Evolutionary conservation across 1,284 basidiomycete genomes (phyloP), one percentile per base, ranked within the genome.

Genomic region (Gastroboletus turbinatus): DNA sequence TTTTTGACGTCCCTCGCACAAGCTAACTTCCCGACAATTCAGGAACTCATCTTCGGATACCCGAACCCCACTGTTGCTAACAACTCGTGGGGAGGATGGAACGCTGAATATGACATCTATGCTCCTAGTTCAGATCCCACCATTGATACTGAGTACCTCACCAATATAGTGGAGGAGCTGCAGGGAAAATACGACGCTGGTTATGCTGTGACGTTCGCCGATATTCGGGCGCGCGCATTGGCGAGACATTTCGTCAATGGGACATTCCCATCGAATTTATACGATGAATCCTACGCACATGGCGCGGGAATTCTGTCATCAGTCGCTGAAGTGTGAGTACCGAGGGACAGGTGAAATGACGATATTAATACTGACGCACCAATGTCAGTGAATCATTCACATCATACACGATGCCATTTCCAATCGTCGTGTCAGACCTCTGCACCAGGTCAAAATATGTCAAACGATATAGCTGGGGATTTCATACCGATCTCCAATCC

Each of bases 211-310:
- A 76, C 73, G 2, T 52, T 76, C 16, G 69, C 63, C 0, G 76
- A 78, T 43, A 55, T 51, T 39, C 78, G 75, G 75, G 61, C 62
- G 1, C 71, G 63, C 5, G 35, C 60, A 9, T 56, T 77, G 25
- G 71, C 76, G 10, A 65, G 76, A 21, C 77, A 78, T 62, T 78
- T 78, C 50, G 52, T 52, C 29, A 77, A 75, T 53, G 77, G 76
- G 5, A 78, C 76, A 29, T 67, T 67, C 14, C 4, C 56, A 2
- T 60, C 61, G 3, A 68, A 72, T 43, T 69, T 78, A 47, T 67
- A 68, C 45, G 62, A 69, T 14, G 68, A 69, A 29, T 65, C 67
- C 4, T 66, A 50, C 30, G 29, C 64, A 0, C 74, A 77, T 46
- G 76, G 76, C 1, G 67, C 73, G 1, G 76, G 73, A 35, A 55